Conservation (phyloP, 2,329 filamentous ascomycete species). For the Calonectria pteridis region DNA sequence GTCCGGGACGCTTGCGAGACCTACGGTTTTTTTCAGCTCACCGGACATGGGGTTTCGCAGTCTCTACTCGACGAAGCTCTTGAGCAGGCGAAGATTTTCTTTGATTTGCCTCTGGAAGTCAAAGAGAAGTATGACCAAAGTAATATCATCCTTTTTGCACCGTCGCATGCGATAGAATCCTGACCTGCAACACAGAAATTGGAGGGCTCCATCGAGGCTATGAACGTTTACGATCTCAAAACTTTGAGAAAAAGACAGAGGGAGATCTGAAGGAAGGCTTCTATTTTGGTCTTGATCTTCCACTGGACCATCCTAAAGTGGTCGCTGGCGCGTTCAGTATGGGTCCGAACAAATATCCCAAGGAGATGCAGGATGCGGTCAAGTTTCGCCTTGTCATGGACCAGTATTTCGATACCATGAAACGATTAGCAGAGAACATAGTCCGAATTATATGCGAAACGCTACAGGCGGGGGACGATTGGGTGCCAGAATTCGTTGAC, state of each 20-base stretch:
- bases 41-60: constrained; percentile 20
- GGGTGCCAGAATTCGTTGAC: constrained; percentile 19
- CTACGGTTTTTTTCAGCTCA: constrained; percentile 27
- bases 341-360: constrained; percentile 27
- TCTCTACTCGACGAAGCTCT: constrained; percentile 9
- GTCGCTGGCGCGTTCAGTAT: constrained; percentile 17
- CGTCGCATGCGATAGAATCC: not conserved
- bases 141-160: not conserved
- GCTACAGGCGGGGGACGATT: not conserved
- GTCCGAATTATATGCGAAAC: constrained; percentile 17
- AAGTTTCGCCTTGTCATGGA: constrained; percentile 11
- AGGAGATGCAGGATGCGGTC: not conserved
- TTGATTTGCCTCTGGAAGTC: constrained; percentile 7
- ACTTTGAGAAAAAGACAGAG: constrained; percentile 24
- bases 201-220: constrained; percentile 18
- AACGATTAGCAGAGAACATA: not conserved
- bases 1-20: constrained; percentile 12
- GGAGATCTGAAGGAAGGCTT: constrained; percentile 27
- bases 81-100: constrained; percentile 5
- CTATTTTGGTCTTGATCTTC: constrained; percentile 20
- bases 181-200: not conserved
- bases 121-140: constrained; percentile 26
- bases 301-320: constrained; percentile 13
- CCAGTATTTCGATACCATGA: constrained; percentile 5
- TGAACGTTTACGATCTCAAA: constrained; percentile 24